Percentiles rank a stretch among this genome's conserved stretches.
These are phyloP conservation scores for Apiotrichum gamsii DNA, from an alignment of 1,284 basidiomycete genomes.

Conservation along the genomic window DNA sequence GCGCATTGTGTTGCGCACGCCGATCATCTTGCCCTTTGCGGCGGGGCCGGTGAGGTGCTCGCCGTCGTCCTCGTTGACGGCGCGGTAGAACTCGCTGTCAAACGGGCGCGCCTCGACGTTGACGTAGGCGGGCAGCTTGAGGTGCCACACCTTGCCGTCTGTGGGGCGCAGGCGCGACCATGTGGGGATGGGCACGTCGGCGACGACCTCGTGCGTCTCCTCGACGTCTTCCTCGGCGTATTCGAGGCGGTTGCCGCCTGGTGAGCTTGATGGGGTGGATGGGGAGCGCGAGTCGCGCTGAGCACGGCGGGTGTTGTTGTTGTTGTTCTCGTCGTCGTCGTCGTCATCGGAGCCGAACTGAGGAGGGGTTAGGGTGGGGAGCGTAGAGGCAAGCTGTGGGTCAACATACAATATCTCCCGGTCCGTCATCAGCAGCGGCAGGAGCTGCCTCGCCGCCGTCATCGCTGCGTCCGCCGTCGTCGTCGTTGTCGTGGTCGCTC, in stretches of 20 bases:
- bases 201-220: constrained; percentile 23
- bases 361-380: too few relatives aligned
- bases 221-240: constrained; percentile 38
- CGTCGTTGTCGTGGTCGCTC: not conserved
- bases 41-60: constrained; percentile 19
- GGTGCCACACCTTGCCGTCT: constrained; percentile 41
- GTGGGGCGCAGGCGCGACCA: constrained; percentile 34
- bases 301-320: too few relatives aligned
- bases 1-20: constrained; percentile 43
- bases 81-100: constrained; percentile 39
- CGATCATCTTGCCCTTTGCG: constrained; percentile 43
- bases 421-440: too few relatives aligned
- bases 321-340: constrained; percentile 60
- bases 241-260: constrained; percentile 52
- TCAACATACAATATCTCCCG: too few relatives aligned
- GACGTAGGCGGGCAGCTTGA: constrained; percentile 43
- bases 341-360: constrained; percentile 78
- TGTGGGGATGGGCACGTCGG: constrained; percentile 34
- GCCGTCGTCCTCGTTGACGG: constrained; percentile 25
- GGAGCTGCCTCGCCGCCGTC: not conserved
- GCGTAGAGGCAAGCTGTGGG: too few relatives aligned
- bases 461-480: too few relatives aligned
- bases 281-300: constrained; percentile 65
- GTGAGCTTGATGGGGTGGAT: constrained; percentile 63
- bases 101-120: constrained; percentile 41